Evolutionary conservation across 1,139 yeast genomes (phyloP).

Genomic region (Candida smagusa): DNA sequence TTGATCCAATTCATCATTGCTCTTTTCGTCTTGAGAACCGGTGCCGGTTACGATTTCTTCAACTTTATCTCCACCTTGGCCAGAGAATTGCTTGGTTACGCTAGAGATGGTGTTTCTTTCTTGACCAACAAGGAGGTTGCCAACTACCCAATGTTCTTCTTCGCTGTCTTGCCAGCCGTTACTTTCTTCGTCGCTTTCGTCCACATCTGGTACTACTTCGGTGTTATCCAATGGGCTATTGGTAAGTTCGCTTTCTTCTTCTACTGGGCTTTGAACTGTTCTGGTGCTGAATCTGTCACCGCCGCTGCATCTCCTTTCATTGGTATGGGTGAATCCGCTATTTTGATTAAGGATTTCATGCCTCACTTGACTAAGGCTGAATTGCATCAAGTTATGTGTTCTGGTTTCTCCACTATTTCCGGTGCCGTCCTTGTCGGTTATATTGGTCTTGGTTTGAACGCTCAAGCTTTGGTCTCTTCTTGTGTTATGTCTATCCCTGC

Average conservation of each 20-base stretch:
- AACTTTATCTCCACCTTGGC: conserved; percentile 61
- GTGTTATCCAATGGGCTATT: conserved; percentile 60
- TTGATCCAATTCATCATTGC: conserved; percentile 63
- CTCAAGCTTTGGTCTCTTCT: conserved; percentile 63
- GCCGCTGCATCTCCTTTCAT: conserved; percentile 71
- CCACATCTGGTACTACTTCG: conserved; percentile 61
- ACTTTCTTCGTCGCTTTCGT: conserved; percentile 64
- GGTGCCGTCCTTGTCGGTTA: conserved; percentile 67
- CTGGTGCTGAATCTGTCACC: conserved; percentile 68
- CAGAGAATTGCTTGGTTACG: conserved; percentile 57
- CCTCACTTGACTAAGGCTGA: conserved; percentile 63
- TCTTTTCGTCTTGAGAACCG: conserved; percentile 59
- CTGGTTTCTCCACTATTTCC: conserved; percentile 67
- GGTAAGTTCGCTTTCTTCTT: conserved; percentile 58
- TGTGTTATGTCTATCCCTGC: conserved; percentile 75
- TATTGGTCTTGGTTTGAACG: conserved; percentile 61
- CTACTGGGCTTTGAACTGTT: conserved; percentile 59
- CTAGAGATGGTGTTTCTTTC: conserved; percentile 62
- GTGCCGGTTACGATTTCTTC: conserved; percentile 61
- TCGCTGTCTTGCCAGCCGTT: conserved; percentile 60
- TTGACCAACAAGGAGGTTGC: conserved; percentile 44
- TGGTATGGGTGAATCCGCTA: conserved; percentile 68
- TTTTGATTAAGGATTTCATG: conserved; percentile 59
- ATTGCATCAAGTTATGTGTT: conserved; percentile 62
- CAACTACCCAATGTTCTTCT: conserved; percentile 47